Percentiles rank a stretch among this genome's conserved stretches.
Conservation (phyloP, 345 rosid species). For the Acer yangbiense region DNA sequence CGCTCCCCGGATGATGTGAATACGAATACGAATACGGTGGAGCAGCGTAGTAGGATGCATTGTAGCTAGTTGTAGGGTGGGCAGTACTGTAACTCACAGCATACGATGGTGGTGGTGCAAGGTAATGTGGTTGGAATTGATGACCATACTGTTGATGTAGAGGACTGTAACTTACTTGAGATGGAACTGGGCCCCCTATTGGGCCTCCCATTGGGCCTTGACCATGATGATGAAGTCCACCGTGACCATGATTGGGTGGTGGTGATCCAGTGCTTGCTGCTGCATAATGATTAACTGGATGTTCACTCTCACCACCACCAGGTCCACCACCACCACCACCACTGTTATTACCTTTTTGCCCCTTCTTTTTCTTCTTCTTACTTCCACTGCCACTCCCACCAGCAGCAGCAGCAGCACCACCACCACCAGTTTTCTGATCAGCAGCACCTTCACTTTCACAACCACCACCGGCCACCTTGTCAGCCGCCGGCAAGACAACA, state of each 20-base stretch:
- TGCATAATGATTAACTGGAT: conserved; percentile 18
- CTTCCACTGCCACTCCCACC: conserved; percentile 32
- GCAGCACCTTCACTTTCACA: conserved; percentile 12
- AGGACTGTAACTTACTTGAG: conserved; percentile 37
- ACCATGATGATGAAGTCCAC: conserved; percentile 5
- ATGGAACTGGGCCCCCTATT: conserved; percentile 13
- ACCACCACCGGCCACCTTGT: conserved; percentile 26
- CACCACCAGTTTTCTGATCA: conserved; percentile 24
- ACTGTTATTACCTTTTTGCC: conserved; percentile 36
- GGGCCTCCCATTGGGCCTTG: conserved; percentile 12
- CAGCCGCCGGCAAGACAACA: conserved; percentile 30
- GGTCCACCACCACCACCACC: background rate
- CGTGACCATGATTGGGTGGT: conserved; percentile 24
- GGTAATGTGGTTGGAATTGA: conserved; percentile 28
- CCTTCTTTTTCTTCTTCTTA: conserved; percentile 74
- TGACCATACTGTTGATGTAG: conserved; percentile 37
- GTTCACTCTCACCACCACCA: conserved; percentile 23
- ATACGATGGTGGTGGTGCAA: conserved; percentile 35
- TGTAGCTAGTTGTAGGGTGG: conserved; percentile 37
- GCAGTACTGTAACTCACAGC: conserved; percentile 59
- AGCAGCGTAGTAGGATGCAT: conserved; percentile 33
- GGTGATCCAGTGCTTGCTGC: conserved; percentile 34
- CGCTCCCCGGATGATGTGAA: conserved; percentile 36
- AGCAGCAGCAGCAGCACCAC: background rate
- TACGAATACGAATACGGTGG: conserved; percentile 41